A percentile compares a stretch with the other conserved stretches of the same genome.
These are phyloP conservation scores for Didymella glomerata DNA, from an alignment of 2,329 filamentous ascomycete genomes.

Conservation along the genomic window DNA sequence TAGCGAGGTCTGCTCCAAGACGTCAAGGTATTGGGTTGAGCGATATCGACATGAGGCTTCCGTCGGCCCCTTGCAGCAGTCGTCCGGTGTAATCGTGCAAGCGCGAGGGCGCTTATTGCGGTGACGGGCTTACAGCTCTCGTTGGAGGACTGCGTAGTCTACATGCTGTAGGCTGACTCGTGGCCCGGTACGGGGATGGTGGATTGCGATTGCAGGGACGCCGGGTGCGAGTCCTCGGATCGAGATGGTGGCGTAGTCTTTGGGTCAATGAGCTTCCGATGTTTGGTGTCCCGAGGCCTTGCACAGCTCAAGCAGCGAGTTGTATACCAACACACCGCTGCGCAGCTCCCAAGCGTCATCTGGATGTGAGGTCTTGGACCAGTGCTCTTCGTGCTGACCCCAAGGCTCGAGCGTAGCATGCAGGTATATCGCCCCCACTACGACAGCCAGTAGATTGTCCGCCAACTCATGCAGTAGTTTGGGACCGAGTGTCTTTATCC, in stretches of 20 bases:
- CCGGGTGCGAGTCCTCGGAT: neutral
- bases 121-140: neutral
- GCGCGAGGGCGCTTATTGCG: neutral
- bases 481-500: neutral
- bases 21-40: neutral
- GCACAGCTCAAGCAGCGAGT: neutral
- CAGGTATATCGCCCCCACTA: neutral
- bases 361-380: neutral
- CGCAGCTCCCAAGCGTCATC: neutral
- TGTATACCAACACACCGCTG: neutral
- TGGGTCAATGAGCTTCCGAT: neutral
- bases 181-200: neutral
- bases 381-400: neutral
- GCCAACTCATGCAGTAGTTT: neutral
- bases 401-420: neutral
- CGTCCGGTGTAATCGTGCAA: neutral
- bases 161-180: neutral
- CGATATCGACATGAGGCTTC: neutral
- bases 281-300: no score
- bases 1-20: neutral
- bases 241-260: neutral
- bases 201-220: neutral
- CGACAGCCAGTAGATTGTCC: constrained; percentile 1
- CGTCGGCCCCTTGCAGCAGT: neutral
- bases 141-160: neutral